phyloP scores from a whole-genome alignment of 768 basidiomycete species.

The Epithele typhae region DNA sequence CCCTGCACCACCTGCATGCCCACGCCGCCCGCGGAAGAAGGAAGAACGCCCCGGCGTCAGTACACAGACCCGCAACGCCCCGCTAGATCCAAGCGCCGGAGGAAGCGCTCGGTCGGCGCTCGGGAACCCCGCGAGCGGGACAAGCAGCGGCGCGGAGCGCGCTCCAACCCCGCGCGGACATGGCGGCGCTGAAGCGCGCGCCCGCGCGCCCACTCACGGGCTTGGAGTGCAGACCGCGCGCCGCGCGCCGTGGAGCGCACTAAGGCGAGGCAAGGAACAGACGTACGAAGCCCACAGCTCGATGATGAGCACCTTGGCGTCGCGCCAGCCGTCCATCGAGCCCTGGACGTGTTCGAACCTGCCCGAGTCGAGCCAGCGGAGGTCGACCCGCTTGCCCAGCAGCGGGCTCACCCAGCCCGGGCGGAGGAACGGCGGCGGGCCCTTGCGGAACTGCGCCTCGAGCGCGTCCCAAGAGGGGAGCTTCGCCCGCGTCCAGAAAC shows the following conservation, averaged over 20 bases:
- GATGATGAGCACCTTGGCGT: constrained; percentile 23
- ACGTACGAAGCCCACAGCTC: constrained; percentile 30
- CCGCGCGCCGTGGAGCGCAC: no score
- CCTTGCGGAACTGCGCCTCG: constrained; percentile 24
- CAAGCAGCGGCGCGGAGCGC: no score
- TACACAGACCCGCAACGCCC: no score
- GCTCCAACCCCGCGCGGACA: no score
- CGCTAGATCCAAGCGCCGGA: no score
- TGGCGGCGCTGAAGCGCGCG: neutral
- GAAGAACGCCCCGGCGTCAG: no score
- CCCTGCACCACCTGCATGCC: constrained; percentile 21
- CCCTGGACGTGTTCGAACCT: constrained; percentile 23
- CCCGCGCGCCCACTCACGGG: no score
- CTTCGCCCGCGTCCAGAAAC: constrained; percentile 21
- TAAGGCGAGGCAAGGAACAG: neutral
- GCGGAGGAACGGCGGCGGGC: constrained; percentile 27
- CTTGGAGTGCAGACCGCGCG: no score
- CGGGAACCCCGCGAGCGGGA: no score
- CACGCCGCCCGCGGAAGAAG: no score
- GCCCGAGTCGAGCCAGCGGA: constrained; percentile 25
- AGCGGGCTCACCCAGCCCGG: constrained; percentile 28
- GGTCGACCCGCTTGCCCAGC: constrained; percentile 22
- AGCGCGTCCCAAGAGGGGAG: constrained; percentile 24
- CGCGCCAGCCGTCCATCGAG: constrained; percentile 23
- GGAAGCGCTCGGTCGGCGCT: no score